Evolutionary conservation across 2,329 filamentous ascomycete species (phyloP).

Genomic region (Lecanoromycetidae sp.): DNA sequence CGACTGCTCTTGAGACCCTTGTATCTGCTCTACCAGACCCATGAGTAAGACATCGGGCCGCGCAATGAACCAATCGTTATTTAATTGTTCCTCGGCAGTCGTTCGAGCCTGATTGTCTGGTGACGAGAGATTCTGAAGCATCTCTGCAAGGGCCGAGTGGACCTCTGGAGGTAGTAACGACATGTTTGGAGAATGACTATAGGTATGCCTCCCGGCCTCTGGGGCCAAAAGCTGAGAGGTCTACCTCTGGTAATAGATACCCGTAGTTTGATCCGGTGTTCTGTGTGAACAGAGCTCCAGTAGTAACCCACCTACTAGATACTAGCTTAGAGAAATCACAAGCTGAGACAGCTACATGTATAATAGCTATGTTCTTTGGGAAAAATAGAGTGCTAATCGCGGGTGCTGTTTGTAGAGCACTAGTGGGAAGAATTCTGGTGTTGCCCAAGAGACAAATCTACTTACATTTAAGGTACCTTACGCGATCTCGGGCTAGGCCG

Average conservation of each 20-base stretch:
- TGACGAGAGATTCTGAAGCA: constrained; percentile 79
- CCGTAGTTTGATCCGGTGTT: no score
- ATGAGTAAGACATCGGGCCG: constrained; percentile 82
- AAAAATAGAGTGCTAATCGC: background rate
- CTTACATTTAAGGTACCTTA: background rate
- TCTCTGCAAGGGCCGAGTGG: constrained; percentile 70
- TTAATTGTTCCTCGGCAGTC: constrained; percentile 79
- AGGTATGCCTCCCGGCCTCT: background rate
- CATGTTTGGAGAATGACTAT: constrained; percentile 42
- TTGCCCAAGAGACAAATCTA: background rate
- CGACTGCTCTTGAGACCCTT: constrained; percentile 58
- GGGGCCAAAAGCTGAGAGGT: background rate
- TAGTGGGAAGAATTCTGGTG: constrained; percentile 1
- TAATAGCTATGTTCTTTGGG: no score
- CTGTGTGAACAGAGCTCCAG: no score
- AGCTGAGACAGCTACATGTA: no score
- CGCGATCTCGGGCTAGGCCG: background rate
- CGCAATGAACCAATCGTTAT: constrained; percentile 73
- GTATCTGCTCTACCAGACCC: constrained; percentile 86
- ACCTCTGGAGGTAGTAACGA: constrained; percentile 77
- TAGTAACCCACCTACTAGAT: no score
- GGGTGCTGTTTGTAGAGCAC: background rate
- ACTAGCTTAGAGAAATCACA: no score
- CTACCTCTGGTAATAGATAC: no score
- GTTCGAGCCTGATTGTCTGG: constrained; percentile 76